A percentile compares a stretch with the other conserved stretches of the same genome.
These are phyloP conservation scores for Lactifluus pinguis DNA, from an alignment of 768 basidiomycete species.

Conservation along the genomic window DNA sequence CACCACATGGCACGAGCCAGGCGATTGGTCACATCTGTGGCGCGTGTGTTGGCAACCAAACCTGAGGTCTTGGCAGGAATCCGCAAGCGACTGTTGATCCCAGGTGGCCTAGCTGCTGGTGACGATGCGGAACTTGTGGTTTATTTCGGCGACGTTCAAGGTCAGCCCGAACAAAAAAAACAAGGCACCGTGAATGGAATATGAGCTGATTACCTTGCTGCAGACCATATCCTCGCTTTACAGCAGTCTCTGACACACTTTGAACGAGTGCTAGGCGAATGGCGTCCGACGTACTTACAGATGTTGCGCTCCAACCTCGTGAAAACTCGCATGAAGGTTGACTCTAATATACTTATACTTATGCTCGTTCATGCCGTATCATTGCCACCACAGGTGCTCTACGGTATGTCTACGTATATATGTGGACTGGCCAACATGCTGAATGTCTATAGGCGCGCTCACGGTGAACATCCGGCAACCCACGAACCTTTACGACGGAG, in stretches of 20 bases:
- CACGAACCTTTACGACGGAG: slow-evolving; percentile 34
- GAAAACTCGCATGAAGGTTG: slow-evolving; percentile 50
- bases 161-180: slow-evolving; percentile 33
- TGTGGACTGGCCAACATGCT: too few species aligned
- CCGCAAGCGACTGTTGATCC: slow-evolving; percentile 57
- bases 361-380: slow-evolving; percentile 60
- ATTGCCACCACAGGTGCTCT: slow-evolving; percentile 51
- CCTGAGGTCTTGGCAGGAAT: slow-evolving; percentile 74
- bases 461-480: slow-evolving; percentile 64
- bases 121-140: slow-evolving; percentile 67
- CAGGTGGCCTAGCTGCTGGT: slow-evolving; percentile 28
- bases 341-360: slow-evolving; percentile 57
- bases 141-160: slow-evolving; percentile 88
- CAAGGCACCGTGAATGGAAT: neutral
- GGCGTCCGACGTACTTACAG: slow-evolving; percentile 77
- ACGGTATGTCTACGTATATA: slow-evolving; percentile 34
- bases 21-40: slow-evolving; percentile 68
- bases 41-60: slow-evolving; percentile 69
- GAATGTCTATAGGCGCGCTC: slow-evolving; percentile 42
- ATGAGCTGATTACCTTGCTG: neutral
- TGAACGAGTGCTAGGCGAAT: slow-evolving; percentile 81
- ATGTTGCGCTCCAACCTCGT: slow-evolving; percentile 59
- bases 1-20: slow-evolving; percentile 73
- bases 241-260: slow-evolving; percentile 80
- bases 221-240: slow-evolving; percentile 85